phyloP scores from a whole-genome alignment of 805 yeast species.

The Kodamaea sagamina region DNA sequence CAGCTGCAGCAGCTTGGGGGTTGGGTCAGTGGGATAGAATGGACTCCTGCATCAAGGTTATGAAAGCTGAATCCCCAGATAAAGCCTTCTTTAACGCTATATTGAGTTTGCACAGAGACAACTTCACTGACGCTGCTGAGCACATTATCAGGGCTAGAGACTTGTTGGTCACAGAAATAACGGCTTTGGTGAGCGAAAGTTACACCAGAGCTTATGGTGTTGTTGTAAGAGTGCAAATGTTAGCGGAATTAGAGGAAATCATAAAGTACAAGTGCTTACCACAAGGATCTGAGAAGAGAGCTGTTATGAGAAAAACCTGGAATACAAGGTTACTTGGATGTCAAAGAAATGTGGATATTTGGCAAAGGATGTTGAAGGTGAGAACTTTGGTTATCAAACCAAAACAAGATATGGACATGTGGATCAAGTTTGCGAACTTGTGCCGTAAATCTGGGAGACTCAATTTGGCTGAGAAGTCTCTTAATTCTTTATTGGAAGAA shows the following conservation, averaged over 20 bases:
- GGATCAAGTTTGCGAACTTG: constrained; percentile 96
- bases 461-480: constrained; percentile 88
- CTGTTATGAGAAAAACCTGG: constrained; percentile 88
- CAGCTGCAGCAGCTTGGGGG: constrained; percentile 99
- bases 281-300: constrained; percentile 76
- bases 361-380: constrained; percentile 95
- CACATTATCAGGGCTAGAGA: constrained; percentile 88
- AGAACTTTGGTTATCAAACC: constrained; percentile 92
- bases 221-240: constrained; percentile 94
- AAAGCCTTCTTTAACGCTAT: constrained; percentile 94
- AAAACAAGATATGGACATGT: constrained; percentile 93
- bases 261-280: constrained; percentile 85
- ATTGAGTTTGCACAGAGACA: constrained; percentile 78
- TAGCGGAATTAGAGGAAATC: constrained; percentile 94
- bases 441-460: constrained; percentile 93
- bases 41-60: constrained; percentile 86
- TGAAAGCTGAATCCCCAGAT: constrained; percentile 92
- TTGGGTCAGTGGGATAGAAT: constrained; percentile 94
- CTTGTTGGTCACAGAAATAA: constrained; percentile 84
- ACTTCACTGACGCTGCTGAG: constrained; percentile 75
- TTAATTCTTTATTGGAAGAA: constrained; percentile 75
- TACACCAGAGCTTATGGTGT: constrained; percentile 96
- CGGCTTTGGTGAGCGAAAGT: constrained; percentile 93
- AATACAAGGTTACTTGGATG: constrained; percentile 88
- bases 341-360: constrained; percentile 96